These are phyloP conservation scores for Deuterostichococcus epilithicus DNA, from an alignment of 139 green algal species.

Conservation along the genomic window DNA sequence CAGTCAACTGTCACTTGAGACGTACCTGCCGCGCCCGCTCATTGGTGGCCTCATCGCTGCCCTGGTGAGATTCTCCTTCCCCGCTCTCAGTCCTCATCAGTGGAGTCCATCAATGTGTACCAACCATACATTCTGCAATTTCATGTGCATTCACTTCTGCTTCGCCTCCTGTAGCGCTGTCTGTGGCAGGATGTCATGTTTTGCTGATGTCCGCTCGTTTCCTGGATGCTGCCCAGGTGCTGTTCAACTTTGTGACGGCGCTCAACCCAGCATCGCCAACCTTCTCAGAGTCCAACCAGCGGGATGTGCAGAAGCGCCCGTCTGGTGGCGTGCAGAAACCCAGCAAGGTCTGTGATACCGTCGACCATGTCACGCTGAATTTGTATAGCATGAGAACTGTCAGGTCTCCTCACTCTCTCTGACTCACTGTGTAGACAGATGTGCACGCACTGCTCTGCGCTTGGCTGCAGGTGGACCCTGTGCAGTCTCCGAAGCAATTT, in stretches of 20 bases:
- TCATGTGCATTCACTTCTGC: too few relatives aligned
- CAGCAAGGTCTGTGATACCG: not conserved
- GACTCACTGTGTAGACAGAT: too few relatives aligned
- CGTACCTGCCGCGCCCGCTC: slow-evolving; percentile 4
- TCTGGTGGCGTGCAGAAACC: slow-evolving; percentile 2
- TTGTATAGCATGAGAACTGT: too few relatives aligned
- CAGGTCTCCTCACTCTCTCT: too few relatives aligned
- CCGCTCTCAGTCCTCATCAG: too few relatives aligned
- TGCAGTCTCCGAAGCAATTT: not conserved
- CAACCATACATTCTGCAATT: too few relatives aligned
- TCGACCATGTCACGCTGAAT: too few relatives aligned
- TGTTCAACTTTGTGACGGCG: slow-evolving; percentile 28
- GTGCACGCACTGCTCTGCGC: too few relatives aligned
- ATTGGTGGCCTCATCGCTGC: slow-evolving; percentile 2
- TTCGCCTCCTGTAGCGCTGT: too few relatives aligned
- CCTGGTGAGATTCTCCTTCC: not conserved
- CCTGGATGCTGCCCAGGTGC: not conserved
- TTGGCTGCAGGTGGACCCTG: not conserved
- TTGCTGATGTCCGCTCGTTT: too few relatives aligned
- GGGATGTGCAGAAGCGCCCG: slow-evolving; percentile 24
- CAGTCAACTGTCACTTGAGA: slow-evolving; percentile 23
- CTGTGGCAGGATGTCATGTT: too few relatives aligned
- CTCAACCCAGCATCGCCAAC: slow-evolving; percentile 14
- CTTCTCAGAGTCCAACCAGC: slow-evolving; percentile 25
- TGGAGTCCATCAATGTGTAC: not conserved